phyloP scores from a whole-genome alignment of 805 yeast genomes.

The Yamadazyma sp. region DNA sequence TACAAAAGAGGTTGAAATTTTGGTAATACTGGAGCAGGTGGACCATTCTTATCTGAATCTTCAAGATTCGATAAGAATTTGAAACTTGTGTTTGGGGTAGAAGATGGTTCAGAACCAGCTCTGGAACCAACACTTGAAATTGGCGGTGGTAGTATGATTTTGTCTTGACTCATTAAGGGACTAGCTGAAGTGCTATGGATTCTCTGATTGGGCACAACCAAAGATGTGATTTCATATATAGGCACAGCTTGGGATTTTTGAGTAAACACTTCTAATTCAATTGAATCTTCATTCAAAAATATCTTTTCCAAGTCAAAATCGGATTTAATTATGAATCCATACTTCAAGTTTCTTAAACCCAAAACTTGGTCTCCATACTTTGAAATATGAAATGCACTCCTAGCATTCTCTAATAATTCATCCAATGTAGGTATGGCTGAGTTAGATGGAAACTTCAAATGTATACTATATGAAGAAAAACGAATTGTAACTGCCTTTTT shows the following conservation, averaged over 20 bases:
- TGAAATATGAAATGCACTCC: slow-evolving; percentile 55
- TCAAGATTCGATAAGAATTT: slow-evolving; percentile 21
- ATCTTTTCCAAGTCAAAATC: slow-evolving; percentile 40
- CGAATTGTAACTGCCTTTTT: slow-evolving; percentile 39
- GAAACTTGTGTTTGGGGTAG: slow-evolving; percentile 11
- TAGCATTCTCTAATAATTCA: slow-evolving; percentile 79
- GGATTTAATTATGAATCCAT: slow-evolving; percentile 24
- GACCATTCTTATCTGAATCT: slow-evolving; percentile 16
- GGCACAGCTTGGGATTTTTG: slow-evolving; percentile 34
- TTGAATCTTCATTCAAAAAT: slow-evolving; percentile 24
- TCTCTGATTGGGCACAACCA: slow-evolving; percentile 20
- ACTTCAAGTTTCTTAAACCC: slow-evolving; percentile 24
- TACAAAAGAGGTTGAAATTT: slow-evolving; percentile 34
- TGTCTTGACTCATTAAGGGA: slow-evolving; percentile 16
- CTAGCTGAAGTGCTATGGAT: neutral
- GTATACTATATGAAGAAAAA: slow-evolving; percentile 53
- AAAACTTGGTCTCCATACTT: slow-evolving; percentile 16
- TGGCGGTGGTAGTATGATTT: slow-evolving; percentile 36
- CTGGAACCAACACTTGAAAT: slow-evolving; percentile 9
- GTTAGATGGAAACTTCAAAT: slow-evolving; percentile 61
- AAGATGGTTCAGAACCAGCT: slow-evolving; percentile 11
- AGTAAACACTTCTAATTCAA: slow-evolving; percentile 37
- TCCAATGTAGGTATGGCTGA: slow-evolving; percentile 77
- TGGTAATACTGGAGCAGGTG: slow-evolving; percentile 27
- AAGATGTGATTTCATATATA: slow-evolving; percentile 33